Evolutionary conservation across 306 rosid genomes (phyloP).

Genomic region (Dryas octopetala): DNA sequence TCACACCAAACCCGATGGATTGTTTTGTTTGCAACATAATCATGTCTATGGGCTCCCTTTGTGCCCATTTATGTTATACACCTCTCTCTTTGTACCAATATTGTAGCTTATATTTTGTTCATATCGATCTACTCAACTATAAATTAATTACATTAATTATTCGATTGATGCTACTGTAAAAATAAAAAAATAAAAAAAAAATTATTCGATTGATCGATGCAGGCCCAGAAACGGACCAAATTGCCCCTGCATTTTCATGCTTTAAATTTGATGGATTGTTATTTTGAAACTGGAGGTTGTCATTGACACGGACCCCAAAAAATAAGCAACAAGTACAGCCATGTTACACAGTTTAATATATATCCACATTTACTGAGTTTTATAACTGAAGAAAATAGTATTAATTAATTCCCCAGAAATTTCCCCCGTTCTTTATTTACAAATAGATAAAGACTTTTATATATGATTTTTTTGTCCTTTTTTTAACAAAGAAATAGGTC

Average conservation of each 20-base stretch:
- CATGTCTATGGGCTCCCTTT: slow-evolving; percentile 15
- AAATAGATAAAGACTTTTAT: too few species aligned
- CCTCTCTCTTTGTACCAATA: background rate
- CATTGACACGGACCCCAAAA: background rate
- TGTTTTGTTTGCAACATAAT: slow-evolving; percentile 17
- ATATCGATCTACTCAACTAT: too few species aligned
- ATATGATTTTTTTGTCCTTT: too few species aligned
- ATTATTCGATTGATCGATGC: background rate
- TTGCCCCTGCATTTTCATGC: slow-evolving; percentile 4
- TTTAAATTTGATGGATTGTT: slow-evolving; percentile 14
- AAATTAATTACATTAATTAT: too few species aligned
- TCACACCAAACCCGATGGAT: slow-evolving; percentile 13
- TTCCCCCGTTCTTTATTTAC: too few species aligned
- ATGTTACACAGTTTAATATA: too few species aligned
- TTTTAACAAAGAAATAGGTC: too few species aligned
- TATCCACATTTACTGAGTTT: too few species aligned
- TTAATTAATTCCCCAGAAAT: too few species aligned
- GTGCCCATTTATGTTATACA: background rate
- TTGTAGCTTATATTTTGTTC: slow-evolving; percentile 8
- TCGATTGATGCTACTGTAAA: background rate
- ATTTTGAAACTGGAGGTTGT: background rate
- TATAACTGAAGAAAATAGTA: too few species aligned
- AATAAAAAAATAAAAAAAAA: too few species aligned
- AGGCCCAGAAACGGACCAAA: slow-evolving; percentile 13
- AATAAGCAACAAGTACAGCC: background rate